Evolutionary conservation across 1,139 yeast species (phyloP).

Genomic region (Hanseniaspora uvarum): DNA sequence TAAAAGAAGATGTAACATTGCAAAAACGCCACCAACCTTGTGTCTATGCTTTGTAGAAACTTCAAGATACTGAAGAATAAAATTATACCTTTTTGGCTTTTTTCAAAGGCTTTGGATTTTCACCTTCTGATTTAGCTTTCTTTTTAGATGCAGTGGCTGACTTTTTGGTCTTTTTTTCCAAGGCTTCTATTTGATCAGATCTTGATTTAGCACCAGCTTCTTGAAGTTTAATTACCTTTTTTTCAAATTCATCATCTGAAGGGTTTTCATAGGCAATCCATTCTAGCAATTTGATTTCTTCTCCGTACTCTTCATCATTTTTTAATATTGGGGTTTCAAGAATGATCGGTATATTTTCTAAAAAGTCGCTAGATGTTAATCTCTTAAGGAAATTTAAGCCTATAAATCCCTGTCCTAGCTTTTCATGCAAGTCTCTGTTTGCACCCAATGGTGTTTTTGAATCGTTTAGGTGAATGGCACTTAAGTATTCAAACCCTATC

Average conservation of each 20-base stretch:
- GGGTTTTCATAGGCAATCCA: conserved; percentile 42
- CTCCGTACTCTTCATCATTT: conserved; percentile 58
- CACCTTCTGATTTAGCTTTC: conserved; percentile 18
- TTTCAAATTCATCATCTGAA: conserved; percentile 45
- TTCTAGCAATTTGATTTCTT: conserved; percentile 56
- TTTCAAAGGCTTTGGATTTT: neutral
- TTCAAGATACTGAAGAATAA: too few relatives aligned
- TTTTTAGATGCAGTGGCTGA: conserved; percentile 24
- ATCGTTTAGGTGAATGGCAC: conserved; percentile 82
- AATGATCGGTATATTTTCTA: conserved; percentile 65
- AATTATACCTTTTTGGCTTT: neutral
- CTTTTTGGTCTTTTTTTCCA: conserved; percentile 28
- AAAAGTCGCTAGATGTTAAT: conserved; percentile 55
- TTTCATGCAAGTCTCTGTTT: conserved; percentile 83
- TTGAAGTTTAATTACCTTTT: conserved; percentile 45
- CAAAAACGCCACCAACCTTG: too few relatives aligned
- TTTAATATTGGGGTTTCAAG: conserved; percentile 72
- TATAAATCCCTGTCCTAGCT: conserved; percentile 77
- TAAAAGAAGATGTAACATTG: too few relatives aligned
- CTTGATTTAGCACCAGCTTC: conserved; percentile 51
- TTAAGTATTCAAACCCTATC: conserved; percentile 64
- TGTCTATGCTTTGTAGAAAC: too few relatives aligned
- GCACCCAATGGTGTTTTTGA: conserved; percentile 90
- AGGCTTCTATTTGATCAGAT: conserved; percentile 34
- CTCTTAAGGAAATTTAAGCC: conserved; percentile 74